Evolutionary conservation across 1,139 yeast species (phyloP), one percentile per base, ranked within the genome.

Genomic region (Kodamaea alishanica): DNA sequence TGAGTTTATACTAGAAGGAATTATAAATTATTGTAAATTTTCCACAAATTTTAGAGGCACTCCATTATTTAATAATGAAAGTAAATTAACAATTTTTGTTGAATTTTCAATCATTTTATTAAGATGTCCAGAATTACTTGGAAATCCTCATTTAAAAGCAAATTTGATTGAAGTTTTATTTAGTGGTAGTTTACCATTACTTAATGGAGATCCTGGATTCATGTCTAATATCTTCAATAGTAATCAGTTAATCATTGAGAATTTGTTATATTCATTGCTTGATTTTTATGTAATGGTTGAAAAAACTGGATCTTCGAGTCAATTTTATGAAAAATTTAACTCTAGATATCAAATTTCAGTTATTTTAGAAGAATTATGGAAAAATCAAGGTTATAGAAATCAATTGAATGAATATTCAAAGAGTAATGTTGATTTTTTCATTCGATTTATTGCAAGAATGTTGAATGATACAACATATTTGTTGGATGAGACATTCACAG

Each of bases 241-340:
- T 8, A 81, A 88, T 52, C 73, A 75, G 38, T 56, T 84, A 35
- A 84, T 88, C 1, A 64, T 68, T 32, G 70, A 81, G 35, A 81
- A 90, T 55, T 60, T 94, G 42, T 68, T 92, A 43, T 90, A 87
- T 53, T 84, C 96, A 0, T 70, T 92, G 43, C 74, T 92, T 63
- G 94, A 88, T 54, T 85, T 89, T 49, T 92, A 92, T 59, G 95
- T 92, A 31, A 89, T 87, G 74, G 92, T 90, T 41, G 99, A 92
- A 58, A 88, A 87, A 56, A 94, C 98, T 0, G 98, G 98, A 6
- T 85, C 97, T 3, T 82, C 94, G 5, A 82, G 95, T 0, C 98
- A 92, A 61, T 92, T 92, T 58, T 92, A 92, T 60, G 99, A 92
- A 63, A 92, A 92, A 61, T 92, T 94, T 66, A 90, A 88, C 61